phyloP scores from a whole-genome alignment of 2,329 filamentous ascomycete genomes.

The Monosporascus sp. region DNA sequence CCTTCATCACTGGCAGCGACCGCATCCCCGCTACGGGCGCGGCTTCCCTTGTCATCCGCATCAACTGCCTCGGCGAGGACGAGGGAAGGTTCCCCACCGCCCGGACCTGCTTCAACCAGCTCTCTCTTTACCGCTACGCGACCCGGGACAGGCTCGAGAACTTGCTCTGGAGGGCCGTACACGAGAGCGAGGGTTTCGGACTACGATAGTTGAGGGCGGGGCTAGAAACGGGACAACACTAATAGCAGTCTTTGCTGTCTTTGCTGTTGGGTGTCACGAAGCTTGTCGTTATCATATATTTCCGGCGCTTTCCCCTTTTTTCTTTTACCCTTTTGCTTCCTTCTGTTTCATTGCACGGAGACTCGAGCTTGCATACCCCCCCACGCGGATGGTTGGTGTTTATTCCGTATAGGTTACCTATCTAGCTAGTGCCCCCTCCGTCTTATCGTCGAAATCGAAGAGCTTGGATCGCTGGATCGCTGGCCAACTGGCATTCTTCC shows the following conservation, averaged over 20 bases:
- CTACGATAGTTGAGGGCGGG: constrained; percentile 54
- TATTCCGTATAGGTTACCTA: no score
- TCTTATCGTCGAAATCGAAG: no score
- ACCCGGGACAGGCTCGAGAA: constrained; percentile 61
- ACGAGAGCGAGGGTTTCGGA: constrained; percentile 87
- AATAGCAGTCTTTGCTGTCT: not conserved
- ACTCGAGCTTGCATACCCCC: no score
- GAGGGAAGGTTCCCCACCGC: constrained; percentile 73
- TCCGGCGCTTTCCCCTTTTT: not conserved
- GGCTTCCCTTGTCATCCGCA: constrained; percentile 69
- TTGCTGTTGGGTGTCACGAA: no score
- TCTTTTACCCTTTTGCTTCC: no score
- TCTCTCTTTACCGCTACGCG: constrained; percentile 70
- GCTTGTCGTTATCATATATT: no score
- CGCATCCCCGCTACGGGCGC: constrained; percentile 83
- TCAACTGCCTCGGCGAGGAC: constrained; percentile 72
- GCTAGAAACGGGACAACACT: constrained; percentile 3
- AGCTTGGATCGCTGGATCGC: no score
- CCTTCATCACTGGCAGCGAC: constrained; percentile 87
- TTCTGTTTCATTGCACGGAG: no score
- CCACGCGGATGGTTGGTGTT: no score
- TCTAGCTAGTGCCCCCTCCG: no score
- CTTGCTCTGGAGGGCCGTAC: constrained; percentile 79
- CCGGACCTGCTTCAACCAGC: constrained; percentile 83
- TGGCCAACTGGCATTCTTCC: no score